Evolutionary conservation across 768 basidiomycete genomes (phyloP).

Genomic region (Suillus americanus): DNA sequence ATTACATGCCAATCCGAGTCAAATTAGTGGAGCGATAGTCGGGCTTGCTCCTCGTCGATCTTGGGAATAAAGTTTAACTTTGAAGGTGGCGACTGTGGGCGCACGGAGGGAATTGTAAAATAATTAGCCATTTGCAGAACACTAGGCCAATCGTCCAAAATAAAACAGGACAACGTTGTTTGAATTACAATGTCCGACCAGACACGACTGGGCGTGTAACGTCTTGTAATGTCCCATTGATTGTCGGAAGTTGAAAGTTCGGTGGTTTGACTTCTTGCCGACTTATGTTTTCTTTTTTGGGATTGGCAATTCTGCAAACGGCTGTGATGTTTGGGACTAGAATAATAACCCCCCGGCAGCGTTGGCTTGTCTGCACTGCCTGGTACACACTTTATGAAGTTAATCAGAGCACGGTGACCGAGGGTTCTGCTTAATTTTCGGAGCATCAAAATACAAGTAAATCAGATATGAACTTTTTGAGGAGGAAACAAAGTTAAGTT

Average conservation of each 20-base stretch:
- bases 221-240: background rate
- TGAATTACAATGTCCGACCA: background rate
- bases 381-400: background rate
- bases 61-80: background rate
- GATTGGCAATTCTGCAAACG: background rate
- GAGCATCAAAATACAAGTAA: constrained; percentile 2
- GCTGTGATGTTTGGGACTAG: background rate
- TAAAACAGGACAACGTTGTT: background rate
- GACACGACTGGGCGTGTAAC: background rate
- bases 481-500: constrained; percentile 7
- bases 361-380: background rate
- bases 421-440: background rate
- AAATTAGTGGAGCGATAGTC: background rate
- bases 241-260: background rate
- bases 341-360: background rate
- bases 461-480: constrained; percentile 3
- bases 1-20: background rate
- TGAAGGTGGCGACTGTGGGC: constrained; percentile 4
- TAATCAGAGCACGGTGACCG: background rate
- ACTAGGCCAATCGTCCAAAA: background rate
- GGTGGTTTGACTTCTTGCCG: background rate
- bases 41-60: background rate
- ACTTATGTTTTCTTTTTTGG: background rate
- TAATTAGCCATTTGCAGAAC: background rate
- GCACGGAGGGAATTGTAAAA: background rate